These are phyloP conservation scores for Penicillium occitanis DNA, from an alignment of 2,329 filamentous ascomycete genomes.

Conservation along the genomic window DNA sequence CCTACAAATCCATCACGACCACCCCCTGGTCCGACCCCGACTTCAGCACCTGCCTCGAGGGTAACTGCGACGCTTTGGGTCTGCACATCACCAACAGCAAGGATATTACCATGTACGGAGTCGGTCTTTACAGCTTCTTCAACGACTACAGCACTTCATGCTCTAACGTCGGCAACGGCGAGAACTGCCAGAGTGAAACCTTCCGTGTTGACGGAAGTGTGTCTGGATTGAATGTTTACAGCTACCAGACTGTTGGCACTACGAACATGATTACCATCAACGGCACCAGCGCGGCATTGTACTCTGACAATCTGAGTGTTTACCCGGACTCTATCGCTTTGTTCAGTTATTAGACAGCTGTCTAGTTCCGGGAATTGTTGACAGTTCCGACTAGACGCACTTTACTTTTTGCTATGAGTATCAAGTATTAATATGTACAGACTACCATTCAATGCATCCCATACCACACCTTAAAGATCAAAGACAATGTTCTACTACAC, in stretches of 20 bases:
- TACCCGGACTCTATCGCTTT: constrained; percentile 48
- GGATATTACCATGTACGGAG: constrained; percentile 52
- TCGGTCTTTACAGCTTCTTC: constrained; percentile 57
- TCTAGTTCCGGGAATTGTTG: background rate
- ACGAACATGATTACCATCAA: constrained; percentile 50
- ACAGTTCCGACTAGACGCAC: background rate
- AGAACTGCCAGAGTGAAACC: constrained; percentile 53
- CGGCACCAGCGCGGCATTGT: constrained; percentile 44
- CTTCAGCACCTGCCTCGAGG: constrained; percentile 33
- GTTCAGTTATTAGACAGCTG: constrained; percentile 28
- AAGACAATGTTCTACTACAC: too few species aligned
- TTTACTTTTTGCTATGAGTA: background rate
- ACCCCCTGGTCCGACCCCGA: constrained; percentile 36
- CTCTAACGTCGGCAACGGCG: constrained; percentile 39
- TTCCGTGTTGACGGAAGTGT: constrained; percentile 45
- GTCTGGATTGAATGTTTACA: constrained; percentile 40
- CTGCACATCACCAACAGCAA: constrained; percentile 48
- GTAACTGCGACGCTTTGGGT: constrained; percentile 49
- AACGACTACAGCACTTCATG: constrained; percentile 52
- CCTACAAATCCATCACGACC: constrained; percentile 31
- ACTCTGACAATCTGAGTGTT: constrained; percentile 49
- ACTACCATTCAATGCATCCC: background rate
- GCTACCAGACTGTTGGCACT: constrained; percentile 49
- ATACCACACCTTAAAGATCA: too few species aligned
- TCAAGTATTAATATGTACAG: background rate